Evolutionary conservation across 2,329 filamentous ascomycete genomes (phyloP).

Genomic region (Amauroascus niger): DNA sequence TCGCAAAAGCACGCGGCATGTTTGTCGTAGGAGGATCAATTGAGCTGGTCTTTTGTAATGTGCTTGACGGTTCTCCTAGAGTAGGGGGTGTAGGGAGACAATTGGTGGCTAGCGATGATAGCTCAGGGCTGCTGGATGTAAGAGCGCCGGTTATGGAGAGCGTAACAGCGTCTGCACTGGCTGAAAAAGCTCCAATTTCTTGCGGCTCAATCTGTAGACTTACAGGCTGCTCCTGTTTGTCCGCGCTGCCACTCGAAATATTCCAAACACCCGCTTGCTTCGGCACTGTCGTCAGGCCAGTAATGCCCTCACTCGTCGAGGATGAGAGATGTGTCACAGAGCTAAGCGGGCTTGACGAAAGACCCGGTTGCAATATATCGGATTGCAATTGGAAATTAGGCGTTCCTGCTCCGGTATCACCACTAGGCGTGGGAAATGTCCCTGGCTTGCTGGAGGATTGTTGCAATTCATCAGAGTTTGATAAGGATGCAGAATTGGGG

Average conservation of each 20-base stretch:
- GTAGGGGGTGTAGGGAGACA: background rate
- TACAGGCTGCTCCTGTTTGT: background rate
- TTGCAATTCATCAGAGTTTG: conserved; percentile 2
- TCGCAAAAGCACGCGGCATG: background rate
- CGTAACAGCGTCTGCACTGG: background rate
- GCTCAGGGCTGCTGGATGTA: conserved; percentile 9
- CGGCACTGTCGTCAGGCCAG: background rate
- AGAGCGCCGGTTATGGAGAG: background rate
- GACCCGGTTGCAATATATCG: background rate
- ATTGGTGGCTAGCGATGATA: conserved; percentile 12
- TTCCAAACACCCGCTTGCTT: background rate
- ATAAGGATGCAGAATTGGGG: background rate
- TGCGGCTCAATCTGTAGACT: background rate
- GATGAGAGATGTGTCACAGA: background rate
- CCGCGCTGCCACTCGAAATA: background rate
- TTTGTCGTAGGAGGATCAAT: background rate
- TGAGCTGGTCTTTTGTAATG: background rate
- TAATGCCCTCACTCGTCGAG: background rate
- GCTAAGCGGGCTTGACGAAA: background rate
- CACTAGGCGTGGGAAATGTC: background rate
- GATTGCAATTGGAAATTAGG: background rate
- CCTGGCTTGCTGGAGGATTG: background rate
- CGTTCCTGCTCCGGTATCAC: background rate
- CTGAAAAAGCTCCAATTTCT: background rate
- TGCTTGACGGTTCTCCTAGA: background rate